phyloP scores from a whole-genome alignment of 2,329 filamentous ascomycete genomes.

The Apiospora koreana region DNA sequence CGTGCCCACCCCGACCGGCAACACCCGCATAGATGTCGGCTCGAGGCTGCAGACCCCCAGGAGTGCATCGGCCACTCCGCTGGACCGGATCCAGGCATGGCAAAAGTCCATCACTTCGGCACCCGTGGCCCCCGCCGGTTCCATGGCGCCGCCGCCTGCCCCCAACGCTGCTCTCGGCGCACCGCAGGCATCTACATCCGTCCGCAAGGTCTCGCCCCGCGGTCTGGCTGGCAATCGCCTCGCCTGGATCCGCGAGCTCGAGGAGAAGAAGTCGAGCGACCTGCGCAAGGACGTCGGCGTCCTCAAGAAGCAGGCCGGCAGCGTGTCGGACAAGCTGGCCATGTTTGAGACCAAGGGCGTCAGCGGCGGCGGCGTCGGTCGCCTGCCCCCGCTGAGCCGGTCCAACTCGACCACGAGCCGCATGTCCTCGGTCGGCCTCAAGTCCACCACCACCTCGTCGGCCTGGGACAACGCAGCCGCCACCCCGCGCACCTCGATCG shows the following conservation, averaged over 20 bases:
- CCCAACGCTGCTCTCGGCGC: constrained; percentile 10
- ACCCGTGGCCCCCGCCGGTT: neutral
- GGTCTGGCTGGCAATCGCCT: constrained; percentile 17
- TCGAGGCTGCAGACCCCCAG: neutral
- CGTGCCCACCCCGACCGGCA: constrained; percentile 2
- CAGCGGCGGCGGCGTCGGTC: neutral
- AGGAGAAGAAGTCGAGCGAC: constrained; percentile 19
- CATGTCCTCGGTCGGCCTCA: constrained; percentile 17
- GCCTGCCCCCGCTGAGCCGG: constrained; percentile 16
- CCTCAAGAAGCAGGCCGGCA: constrained; percentile 17
- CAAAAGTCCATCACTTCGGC: constrained; percentile 19
- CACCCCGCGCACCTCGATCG: constrained; percentile 19
- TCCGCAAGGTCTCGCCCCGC: constrained; percentile 15
- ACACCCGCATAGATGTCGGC: neutral
- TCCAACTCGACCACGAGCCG: constrained; percentile 21
- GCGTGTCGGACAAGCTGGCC: constrained; percentile 18
- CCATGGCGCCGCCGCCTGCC: neutral
- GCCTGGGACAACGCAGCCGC: constrained; percentile 13
- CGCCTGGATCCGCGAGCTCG: constrained; percentile 21
- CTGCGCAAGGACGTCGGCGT: constrained; percentile 13
- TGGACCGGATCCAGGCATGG: constrained; percentile 19
- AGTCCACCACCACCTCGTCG: constrained; percentile 14
- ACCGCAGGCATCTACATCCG: neutral
- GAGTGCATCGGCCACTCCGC: constrained; percentile 15
- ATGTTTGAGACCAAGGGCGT: constrained; percentile 19